These are phyloP conservation scores for Voacanga thouarsii DNA, from an alignment of 257 asterid genomes.

Conservation along the genomic window DNA sequence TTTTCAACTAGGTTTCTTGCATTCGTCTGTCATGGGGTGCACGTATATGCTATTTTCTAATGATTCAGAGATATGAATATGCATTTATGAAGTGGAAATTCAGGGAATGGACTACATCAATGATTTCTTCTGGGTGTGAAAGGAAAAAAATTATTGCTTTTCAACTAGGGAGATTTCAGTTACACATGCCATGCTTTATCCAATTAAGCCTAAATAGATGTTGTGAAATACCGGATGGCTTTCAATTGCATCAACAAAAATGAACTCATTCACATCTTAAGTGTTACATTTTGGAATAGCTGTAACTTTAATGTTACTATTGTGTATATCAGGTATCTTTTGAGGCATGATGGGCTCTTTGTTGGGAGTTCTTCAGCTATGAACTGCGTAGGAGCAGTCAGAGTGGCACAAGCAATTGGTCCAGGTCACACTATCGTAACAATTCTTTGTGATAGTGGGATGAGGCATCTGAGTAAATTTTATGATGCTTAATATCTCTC, in stretches of 20 bases:
- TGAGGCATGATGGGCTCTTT: constrained; percentile 92
- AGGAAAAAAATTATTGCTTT: background rate
- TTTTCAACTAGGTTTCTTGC: background rate
- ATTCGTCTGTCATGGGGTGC: background rate
- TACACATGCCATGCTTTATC: background rate
- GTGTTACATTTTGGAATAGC: background rate
- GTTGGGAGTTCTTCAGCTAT: constrained; percentile 96
- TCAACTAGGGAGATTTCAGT: background rate
- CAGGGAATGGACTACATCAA: background rate
- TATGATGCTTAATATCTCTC: constrained; percentile 62
- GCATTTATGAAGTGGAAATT: background rate
- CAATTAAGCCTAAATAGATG: background rate
- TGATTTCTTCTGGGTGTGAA: background rate
- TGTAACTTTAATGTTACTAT: background rate
- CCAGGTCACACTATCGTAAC: constrained; percentile 91
- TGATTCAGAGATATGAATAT: background rate
- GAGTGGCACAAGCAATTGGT: constrained; percentile 74
- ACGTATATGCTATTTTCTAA: background rate
- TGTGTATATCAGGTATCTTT: constrained; percentile 52
- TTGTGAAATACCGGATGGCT: background rate
- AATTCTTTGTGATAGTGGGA: constrained; percentile 89
- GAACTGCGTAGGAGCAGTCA: constrained; percentile 97
- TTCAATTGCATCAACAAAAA: background rate
- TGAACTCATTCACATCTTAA: background rate
- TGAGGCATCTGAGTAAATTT: constrained; percentile 93